Percentiles rank a stretch among this genome's conserved stretches.
Conservation (phyloP, 2,329 filamentous ascomycete species). For the Stagonosporopsis chrysanthemi region DNA sequence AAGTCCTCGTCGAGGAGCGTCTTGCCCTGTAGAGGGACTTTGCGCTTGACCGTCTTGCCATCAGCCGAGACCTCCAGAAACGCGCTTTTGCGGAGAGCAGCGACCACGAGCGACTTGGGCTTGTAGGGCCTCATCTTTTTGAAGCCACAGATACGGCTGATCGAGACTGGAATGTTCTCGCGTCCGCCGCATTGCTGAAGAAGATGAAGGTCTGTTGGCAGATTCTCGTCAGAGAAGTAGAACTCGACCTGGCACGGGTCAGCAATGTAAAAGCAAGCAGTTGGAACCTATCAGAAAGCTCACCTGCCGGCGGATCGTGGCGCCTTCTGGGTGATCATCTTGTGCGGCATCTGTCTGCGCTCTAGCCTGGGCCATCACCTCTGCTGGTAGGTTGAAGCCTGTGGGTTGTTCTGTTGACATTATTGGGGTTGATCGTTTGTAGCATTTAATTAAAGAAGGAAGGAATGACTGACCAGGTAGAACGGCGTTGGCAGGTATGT, state of each 20-base stretch:
- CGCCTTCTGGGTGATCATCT: conserved; percentile 39
- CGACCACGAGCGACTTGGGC: conserved; percentile 48
- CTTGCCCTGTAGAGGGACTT: conserved; percentile 47
- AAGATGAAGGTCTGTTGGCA: conserved; percentile 53
- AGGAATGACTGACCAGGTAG: background rate
- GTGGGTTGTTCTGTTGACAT: conserved; percentile 7
- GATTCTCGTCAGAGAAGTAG: conserved; percentile 60
- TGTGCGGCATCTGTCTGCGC: background rate
- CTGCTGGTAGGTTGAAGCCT: background rate
- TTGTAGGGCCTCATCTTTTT: conserved; percentile 57
- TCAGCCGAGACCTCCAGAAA: conserved; percentile 53
- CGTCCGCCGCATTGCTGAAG: conserved; percentile 51
- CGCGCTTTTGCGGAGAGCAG: conserved; percentile 52
- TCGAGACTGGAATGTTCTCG: conserved; percentile 53
- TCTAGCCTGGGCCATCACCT: conserved; percentile 6
- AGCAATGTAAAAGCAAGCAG: conserved; percentile 2
- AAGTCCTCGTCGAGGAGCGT: conserved; percentile 41
- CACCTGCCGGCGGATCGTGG: conserved; percentile 41
- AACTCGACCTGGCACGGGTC: conserved; percentile 53
- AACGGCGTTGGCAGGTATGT: background rate
- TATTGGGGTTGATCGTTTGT: background rate
- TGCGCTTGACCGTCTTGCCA: conserved; percentile 54
- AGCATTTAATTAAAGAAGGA: background rate
- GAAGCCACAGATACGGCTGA: conserved; percentile 55
- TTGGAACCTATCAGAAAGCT: background rate